These are phyloP conservation scores for Alternaria dauci DNA, from an alignment of 2,329 filamentous ascomycete genomes.

Conservation along the genomic window DNA sequence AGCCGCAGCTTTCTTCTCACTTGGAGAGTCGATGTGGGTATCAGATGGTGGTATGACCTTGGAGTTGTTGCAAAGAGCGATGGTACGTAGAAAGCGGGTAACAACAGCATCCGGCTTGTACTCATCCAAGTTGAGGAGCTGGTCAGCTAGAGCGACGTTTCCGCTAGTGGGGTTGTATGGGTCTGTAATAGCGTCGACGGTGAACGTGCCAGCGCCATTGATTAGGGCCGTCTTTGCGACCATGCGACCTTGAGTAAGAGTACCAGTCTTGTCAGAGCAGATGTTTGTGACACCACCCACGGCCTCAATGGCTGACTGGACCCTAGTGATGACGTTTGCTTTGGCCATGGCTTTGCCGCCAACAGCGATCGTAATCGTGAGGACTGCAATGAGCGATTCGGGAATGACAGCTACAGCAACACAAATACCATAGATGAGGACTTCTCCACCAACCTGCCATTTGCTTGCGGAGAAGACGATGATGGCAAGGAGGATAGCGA, in stretches of 20 bases:
- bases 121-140: constrained; percentile 36
- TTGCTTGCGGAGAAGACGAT: constrained; percentile 72
- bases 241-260: constrained; percentile 53
- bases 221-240: constrained; percentile 51
- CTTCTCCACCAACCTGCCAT: constrained; percentile 53
- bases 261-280: constrained; percentile 54
- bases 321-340: constrained; percentile 53
- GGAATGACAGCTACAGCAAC: constrained; percentile 59
- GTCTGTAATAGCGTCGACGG: constrained; percentile 46
- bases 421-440: constrained; percentile 59
- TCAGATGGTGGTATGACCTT: constrained; percentile 42
- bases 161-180: constrained; percentile 49
- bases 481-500: constrained; percentile 74
- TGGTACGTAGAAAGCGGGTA: constrained; percentile 46
- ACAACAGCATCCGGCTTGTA: constrained; percentile 32
- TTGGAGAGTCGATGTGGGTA: constrained; percentile 56
- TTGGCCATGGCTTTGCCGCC: constrained; percentile 54
- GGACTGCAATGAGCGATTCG: constrained; percentile 67
- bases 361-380: constrained; percentile 70
- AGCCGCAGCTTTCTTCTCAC: constrained; percentile 58
- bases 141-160: constrained; percentile 41
- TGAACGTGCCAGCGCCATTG: constrained; percentile 44
- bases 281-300: constrained; percentile 54
- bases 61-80: constrained; percentile 52
- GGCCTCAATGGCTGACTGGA: constrained; percentile 51